Evolutionary conservation across 208 protist genomes (phyloP), one percentile per base, ranked within the genome.

Genomic region (Crithidia acanthocephali): DNA sequence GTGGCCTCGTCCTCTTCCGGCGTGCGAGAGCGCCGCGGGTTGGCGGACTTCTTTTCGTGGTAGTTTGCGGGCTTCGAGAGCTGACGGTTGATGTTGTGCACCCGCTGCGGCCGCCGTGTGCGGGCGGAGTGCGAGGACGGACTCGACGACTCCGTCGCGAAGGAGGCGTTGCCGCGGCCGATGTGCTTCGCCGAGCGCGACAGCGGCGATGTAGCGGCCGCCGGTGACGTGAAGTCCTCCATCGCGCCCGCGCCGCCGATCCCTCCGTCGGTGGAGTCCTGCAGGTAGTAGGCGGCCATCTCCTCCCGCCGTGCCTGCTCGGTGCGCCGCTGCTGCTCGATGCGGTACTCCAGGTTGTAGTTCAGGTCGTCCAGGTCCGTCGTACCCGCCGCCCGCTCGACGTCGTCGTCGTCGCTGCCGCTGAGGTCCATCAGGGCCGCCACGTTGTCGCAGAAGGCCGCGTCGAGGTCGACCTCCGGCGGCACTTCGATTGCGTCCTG

Each of bases 1-100:
- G 91, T 93, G 18, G 86, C 88, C 64, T 96, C 88, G 75, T 96
- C 91, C 32, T 89, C 88, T 51, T 91, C 86, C 13, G 74, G 70
- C 11, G 74, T 72, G 22, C 56, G n/a, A 2, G 79, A 57, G 8
- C 72, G 59, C 1, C 63, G 76, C 15, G 11, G 4, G 44, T 70
- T 67, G 55, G 32, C 42, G 22, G 35, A 25, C 11, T 66, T 55
- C 28, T 70, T 64, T 20, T 76, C 74, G 23, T 67, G 70, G 64
- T 88, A 90, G 50, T 84, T 79, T 0, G 68, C 72, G 20, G 89
- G 89, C 18, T 80, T 82, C 22, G 69, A 74, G 20, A 94, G 76
- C 18, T 92, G 76, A 27, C 89, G 86, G 56, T 90, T 92, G 56
- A 94, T 92, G 22, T 47, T 64, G 66, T 88, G 71, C 32, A 78